phyloP scores from a whole-genome alignment of 768 basidiomycete genomes.

The Boletus barrowsii region DNA sequence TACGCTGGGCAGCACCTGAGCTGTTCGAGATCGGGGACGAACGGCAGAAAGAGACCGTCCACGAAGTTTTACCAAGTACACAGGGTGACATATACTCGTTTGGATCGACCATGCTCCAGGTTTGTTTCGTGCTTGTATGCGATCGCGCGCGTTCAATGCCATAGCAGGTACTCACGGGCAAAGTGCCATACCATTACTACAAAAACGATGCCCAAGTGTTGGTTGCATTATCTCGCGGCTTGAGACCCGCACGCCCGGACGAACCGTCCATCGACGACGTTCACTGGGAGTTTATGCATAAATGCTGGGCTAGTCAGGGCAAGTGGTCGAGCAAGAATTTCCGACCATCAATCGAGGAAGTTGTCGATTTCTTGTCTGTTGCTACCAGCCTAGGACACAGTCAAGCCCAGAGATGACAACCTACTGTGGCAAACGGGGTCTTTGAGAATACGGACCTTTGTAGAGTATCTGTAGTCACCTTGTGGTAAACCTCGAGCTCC shows the following conservation, averaged over 20 bases:
- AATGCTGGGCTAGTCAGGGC: constrained; percentile 27
- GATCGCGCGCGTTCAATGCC: not conserved
- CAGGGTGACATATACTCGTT: constrained; percentile 45
- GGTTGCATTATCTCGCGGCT: constrained; percentile 14
- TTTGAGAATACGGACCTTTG: too few relatives aligned
- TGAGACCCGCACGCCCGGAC: constrained; percentile 8
- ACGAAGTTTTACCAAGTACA: constrained; percentile 1
- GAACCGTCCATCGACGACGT: not conserved
- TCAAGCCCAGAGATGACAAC: not conserved
- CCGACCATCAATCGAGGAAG: constrained; percentile 16
- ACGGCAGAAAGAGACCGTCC: constrained; percentile 14
- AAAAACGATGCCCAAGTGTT: constrained; percentile 25
- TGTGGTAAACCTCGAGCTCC: too few relatives aligned
- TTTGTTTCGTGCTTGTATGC: constrained; percentile 3
- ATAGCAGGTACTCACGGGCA: constrained; percentile 27
- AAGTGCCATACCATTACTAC: constrained; percentile 22
- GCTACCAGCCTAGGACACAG: not conserved
- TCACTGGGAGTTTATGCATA: constrained; percentile 21
- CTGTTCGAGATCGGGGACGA: constrained; percentile 35
- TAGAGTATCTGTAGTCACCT: not conserved
- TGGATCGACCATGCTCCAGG: constrained; percentile 33
- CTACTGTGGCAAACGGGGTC: not conserved
- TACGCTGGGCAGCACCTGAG: constrained; percentile 47
- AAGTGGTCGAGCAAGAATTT: not conserved
- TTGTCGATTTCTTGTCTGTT: constrained; percentile 18